Conservation (phyloP, 2,329 filamentous ascomycete species). For the Sporothrix inflata region DNA sequence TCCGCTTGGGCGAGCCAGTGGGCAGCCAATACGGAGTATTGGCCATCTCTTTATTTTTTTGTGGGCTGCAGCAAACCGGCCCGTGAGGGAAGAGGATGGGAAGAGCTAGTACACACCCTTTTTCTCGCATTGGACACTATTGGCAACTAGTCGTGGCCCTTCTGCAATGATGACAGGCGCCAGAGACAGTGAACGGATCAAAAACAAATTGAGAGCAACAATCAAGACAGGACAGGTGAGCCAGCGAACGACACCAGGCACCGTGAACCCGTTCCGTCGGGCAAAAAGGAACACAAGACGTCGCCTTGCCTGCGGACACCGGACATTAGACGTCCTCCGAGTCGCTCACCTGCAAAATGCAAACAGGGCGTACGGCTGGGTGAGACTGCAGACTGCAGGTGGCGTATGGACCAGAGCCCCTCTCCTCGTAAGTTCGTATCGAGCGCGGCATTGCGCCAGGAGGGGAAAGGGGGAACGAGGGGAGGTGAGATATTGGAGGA, state of each 20-base stretch:
- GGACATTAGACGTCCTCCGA: not conserved
- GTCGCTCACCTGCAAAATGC: too few species aligned
- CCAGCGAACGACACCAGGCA: not conserved
- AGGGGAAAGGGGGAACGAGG: not conserved
- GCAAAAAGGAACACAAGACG: not conserved
- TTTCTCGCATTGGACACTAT: too few species aligned
- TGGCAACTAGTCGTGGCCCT: too few species aligned
- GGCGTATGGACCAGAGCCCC: not conserved
- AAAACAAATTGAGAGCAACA: not conserved
- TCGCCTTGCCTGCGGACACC: not conserved
- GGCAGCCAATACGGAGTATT: not conserved
- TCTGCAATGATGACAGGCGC: too few species aligned
- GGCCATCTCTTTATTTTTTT: not conserved
- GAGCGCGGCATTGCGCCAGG: not conserved
- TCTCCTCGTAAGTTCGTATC: not conserved
- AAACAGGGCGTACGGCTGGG: not conserved
- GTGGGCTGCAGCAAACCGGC: slow-evolving; percentile 9
- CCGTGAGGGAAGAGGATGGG: not conserved
- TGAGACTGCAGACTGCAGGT: slow-evolving; percentile 6
- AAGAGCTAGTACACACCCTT: not conserved
- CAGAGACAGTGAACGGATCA: too few species aligned
- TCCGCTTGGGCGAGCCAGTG: not conserved
- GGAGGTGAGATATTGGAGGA: not conserved
- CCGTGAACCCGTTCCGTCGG: not conserved
- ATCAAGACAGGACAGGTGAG: not conserved